These are phyloP conservation scores for Spongospora subterranea DNA, from an alignment of 208 protist species.

Conservation along the genomic window DNA sequence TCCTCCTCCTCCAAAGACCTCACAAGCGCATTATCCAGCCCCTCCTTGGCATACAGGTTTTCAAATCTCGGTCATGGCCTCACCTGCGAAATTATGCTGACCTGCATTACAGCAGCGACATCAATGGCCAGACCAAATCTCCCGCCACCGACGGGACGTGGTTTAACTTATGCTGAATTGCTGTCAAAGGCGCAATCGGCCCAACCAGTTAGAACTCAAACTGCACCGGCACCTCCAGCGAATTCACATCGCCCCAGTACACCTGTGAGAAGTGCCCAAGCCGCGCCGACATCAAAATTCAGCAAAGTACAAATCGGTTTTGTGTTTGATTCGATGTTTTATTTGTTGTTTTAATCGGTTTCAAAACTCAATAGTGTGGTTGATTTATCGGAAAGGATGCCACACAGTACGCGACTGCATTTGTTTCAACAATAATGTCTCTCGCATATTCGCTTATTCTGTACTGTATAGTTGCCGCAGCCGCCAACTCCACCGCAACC, in stretches of 20 bases:
- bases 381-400: too few species aligned
- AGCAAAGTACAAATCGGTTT: too few species aligned
- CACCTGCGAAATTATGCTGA: not conserved
- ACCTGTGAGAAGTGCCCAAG: too few species aligned
- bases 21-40: not conserved
- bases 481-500: not conserved
- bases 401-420: too few species aligned
- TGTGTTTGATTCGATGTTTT: too few species aligned
- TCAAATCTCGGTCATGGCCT: not conserved
- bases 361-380: too few species aligned
- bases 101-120: not conserved
- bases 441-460: too few species aligned
- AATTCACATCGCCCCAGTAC: too few species aligned
- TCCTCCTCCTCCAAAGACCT: not conserved
- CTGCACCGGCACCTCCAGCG: not conserved
- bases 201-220: not conserved
- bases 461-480: slow-evolving; percentile 24
- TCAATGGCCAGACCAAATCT: not conserved
- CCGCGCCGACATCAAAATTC: too few species aligned
- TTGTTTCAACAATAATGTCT: too few species aligned
- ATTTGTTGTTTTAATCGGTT: too few species aligned
- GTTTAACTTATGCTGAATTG: slow-evolving; percentile 47
- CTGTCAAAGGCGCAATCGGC: not conserved
- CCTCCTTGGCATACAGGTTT: not conserved
- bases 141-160: not conserved